Conservation (phyloP, 306 rosid genomes). For the Quercus suber region DNA sequence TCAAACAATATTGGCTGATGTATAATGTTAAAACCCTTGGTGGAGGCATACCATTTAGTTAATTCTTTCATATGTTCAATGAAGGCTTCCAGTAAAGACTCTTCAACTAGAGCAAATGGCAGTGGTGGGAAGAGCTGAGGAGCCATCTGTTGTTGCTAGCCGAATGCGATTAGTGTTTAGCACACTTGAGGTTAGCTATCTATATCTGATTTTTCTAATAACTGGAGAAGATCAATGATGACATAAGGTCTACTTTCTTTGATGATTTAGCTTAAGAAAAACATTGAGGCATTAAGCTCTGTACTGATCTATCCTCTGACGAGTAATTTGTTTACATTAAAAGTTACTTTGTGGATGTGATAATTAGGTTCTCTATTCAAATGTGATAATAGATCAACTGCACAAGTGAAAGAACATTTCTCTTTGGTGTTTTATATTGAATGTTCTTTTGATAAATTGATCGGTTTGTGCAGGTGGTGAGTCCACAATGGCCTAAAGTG, state of each 20-base stretch:
- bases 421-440: background rate
- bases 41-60: constrained; percentile 6
- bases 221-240: background rate
- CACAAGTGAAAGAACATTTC: background rate
- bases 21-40: background rate
- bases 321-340: background rate
- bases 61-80: constrained; percentile 15
- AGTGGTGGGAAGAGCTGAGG: constrained; percentile 82
- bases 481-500: constrained; percentile 94
- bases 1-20: background rate
- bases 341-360: background rate
- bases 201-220: constrained; percentile 2
- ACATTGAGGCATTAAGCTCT: background rate
- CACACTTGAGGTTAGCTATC: constrained; percentile 82
- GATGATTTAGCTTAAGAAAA: background rate
- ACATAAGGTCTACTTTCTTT: background rate
- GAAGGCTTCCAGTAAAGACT: constrained; percentile 96
- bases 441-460: background rate
- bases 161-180: constrained; percentile 84
- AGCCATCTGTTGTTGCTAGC: constrained; percentile 89
- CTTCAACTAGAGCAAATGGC: constrained; percentile 97
- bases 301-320: background rate
- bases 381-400: background rate
- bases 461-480: constrained; percentile 69
- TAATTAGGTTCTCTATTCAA: background rate